Evolutionary conservation across 257 asterid species (phyloP).

Genomic region (Prunella vulgaris): DNA sequence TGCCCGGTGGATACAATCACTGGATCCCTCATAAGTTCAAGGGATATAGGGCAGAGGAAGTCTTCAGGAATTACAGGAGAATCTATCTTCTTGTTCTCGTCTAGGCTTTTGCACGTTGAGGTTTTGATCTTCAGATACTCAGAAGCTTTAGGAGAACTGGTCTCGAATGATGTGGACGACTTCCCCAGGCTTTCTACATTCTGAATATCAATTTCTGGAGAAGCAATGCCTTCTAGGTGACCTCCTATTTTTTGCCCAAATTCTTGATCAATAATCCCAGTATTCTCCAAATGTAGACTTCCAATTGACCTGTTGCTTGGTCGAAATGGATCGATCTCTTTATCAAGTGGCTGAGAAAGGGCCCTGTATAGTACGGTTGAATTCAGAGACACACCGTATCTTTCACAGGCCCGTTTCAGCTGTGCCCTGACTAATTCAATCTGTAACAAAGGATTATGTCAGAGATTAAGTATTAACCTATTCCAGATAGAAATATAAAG

Average conservation of each 20-base stretch:
- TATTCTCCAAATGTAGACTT: constrained; percentile 44
- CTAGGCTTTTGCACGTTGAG: constrained; percentile 34
- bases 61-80: constrained; percentile 69
- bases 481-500: background rate
- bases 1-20: constrained; percentile 90
- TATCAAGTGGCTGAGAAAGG: constrained; percentile 62
- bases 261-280: constrained; percentile 56
- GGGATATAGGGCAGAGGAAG: constrained; percentile 90
- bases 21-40: constrained; percentile 95
- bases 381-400: constrained; percentile 69
- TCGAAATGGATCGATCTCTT: constrained; percentile 56
- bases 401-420: constrained; percentile 82
- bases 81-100: constrained; percentile 58
- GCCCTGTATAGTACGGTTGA: constrained; percentile 54
- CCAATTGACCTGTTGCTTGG: constrained; percentile 37
- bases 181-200: constrained; percentile 29
- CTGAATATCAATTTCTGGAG: constrained; percentile 25
- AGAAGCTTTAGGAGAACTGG: constrained; percentile 28
- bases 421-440: constrained; percentile 61
- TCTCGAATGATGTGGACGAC: constrained; percentile 35
- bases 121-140: constrained; percentile 29
- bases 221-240: constrained; percentile 27
- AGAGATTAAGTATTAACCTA: constrained; percentile 12
- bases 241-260: constrained; percentile 31
- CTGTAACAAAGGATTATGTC: constrained; percentile 41